A percentile compares a stretch with the other conserved stretches of the same genome.
Conservation (phyloP, 176 grass and related monocot species). For the Cenchrus purpureus region DNA sequence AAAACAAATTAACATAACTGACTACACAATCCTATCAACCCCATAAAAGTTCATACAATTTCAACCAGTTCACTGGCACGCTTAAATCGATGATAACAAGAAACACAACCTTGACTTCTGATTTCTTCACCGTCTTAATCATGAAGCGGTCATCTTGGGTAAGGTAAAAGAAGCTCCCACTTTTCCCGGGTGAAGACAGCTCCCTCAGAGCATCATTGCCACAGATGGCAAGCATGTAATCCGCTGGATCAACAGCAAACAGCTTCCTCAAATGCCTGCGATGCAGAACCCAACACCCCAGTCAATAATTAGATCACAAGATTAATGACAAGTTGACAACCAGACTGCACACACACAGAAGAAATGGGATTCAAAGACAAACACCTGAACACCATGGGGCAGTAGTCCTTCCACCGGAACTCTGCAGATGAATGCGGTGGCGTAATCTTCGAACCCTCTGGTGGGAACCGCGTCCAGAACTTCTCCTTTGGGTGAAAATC, state of each 20-base stretch:
- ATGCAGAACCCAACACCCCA: conserved; percentile 30
- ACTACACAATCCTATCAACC: neutral
- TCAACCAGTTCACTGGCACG: neutral
- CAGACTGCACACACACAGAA: neutral
- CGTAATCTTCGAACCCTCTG: conserved; percentile 77
- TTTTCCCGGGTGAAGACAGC: conserved; percentile 85
- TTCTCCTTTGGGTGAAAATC: conserved; percentile 80
- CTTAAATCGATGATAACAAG: conserved; percentile 6
- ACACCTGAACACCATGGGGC: conserved; percentile 85
- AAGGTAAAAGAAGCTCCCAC: conserved; percentile 90
- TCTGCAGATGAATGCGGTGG: conserved; percentile 70
- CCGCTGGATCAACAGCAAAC: conserved; percentile 73
- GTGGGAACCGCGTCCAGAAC: conserved; percentile 83
- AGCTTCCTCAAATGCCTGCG: conserved; percentile 78
- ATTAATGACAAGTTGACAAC: neutral
- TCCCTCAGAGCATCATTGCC: conserved; percentile 82
- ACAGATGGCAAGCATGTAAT: conserved; percentile 89
- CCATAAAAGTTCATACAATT: neutral
- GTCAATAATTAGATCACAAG: conserved; percentile 32
- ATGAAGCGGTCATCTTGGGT: conserved; percentile 87
- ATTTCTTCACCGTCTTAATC: conserved; percentile 90
- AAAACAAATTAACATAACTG: neutral
- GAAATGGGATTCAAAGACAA: neutral
- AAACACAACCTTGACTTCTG: conserved; percentile 78
- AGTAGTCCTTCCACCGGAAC: conserved; percentile 92